Conservation (phyloP, 352 stramenopile species). For the Globisporangium uncinulatum region DNA sequence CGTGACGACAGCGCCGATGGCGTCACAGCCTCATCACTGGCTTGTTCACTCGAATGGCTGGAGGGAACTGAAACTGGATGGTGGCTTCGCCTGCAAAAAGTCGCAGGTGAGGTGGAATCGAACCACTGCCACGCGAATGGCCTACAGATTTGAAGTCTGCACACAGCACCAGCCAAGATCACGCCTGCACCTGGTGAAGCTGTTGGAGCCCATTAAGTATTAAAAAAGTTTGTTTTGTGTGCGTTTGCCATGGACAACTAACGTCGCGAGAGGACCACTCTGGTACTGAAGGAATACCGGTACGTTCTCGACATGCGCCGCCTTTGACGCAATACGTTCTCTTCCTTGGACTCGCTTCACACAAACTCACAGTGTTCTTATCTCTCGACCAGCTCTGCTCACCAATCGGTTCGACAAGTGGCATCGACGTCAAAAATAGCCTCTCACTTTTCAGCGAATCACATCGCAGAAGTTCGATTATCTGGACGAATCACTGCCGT, state of each 20-base stretch:
- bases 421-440: background rate
- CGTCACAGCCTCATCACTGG: too few relatives aligned
- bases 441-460: background rate
- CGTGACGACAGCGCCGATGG: too few relatives aligned
- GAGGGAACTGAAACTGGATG: background rate
- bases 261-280: too few relatives aligned
- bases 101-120: conserved; percentile 88
- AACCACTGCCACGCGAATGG: conserved; percentile 87
- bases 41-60: too few relatives aligned
- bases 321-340: too few relatives aligned
- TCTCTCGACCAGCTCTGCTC: too few relatives aligned
- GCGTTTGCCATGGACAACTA: too few relatives aligned
- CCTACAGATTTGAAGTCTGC: conserved; percentile 93
- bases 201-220: too few relatives aligned
- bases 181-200: conserved; percentile 40
- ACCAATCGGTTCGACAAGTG: background rate
- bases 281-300: too few relatives aligned
- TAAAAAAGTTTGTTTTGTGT: background rate
- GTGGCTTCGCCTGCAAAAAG: conserved; percentile 23
- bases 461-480: background rate
- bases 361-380: too few relatives aligned
- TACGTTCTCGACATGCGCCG: too few relatives aligned
- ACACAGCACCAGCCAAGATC: conserved; percentile 88
- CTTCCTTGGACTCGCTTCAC: too few relatives aligned
- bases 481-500: background rate